Conservation (phyloP, 441 rosid species). For the Gossypium aridum region DNA sequence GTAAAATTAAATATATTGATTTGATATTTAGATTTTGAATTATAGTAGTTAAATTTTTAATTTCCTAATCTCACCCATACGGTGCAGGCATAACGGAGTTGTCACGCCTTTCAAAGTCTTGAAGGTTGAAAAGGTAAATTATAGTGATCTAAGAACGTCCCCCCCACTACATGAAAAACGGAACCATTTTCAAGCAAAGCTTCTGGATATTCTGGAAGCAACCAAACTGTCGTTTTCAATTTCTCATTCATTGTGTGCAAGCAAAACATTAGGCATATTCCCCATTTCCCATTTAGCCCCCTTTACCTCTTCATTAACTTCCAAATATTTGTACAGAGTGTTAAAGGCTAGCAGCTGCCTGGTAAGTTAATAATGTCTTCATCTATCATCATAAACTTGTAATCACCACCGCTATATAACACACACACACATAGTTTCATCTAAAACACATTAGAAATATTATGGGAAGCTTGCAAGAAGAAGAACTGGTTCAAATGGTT, state of each 20-base stretch:
- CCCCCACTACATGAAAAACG: not conserved
- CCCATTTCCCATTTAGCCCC: not conserved
- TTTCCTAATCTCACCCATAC: no score
- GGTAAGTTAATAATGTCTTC: slow-evolving; percentile 15
- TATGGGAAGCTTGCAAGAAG: slow-evolving; percentile 42
- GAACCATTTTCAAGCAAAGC: not conserved
- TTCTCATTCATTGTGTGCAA: not conserved
- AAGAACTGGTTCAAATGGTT: slow-evolving; percentile 44
- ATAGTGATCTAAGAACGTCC: not conserved
- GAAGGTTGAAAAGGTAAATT: not conserved
- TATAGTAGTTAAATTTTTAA: no score
- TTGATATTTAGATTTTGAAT: no score
- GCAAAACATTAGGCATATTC: not conserved
- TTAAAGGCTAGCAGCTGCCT: not conserved
- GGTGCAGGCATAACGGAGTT: not conserved
- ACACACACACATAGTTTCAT: not conserved
- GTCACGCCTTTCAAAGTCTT: not conserved
- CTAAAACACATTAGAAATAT: not conserved
- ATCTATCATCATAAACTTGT: slow-evolving; percentile 18
- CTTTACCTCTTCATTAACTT: not conserved
- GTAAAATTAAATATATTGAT: no score
- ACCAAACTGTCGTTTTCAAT: slow-evolving; percentile 6
- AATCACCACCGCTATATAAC: slow-evolving; percentile 22
- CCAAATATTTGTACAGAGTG: not conserved
- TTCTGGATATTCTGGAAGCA: not conserved